phyloP scores from a whole-genome alignment of 2,329 filamentous ascomycete species.

The Colletotrichum coccodes region DNA sequence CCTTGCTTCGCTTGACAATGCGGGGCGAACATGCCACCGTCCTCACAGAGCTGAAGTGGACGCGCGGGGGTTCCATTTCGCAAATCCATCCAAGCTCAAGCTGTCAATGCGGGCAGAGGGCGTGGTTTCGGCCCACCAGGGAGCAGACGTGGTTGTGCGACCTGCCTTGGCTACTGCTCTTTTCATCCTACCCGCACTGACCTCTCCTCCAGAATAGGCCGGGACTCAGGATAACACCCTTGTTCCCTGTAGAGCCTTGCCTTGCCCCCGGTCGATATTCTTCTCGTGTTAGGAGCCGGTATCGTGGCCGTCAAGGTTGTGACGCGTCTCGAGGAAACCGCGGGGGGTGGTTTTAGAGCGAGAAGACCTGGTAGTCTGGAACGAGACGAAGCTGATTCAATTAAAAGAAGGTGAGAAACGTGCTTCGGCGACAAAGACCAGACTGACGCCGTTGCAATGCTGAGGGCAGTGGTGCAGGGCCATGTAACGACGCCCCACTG shows the following conservation, averaged over 20 bases:
- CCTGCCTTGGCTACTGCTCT: neutral
- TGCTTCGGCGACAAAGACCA: neutral
- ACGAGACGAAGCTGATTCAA: neutral
- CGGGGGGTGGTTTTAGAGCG: neutral
- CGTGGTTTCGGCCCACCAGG: neutral
- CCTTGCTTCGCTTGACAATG: neutral
- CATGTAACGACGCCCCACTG: slow-evolving; percentile 17
- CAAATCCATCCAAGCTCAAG: slow-evolving; percentile 10
- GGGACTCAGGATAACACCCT: neutral
- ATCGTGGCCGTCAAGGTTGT: slow-evolving; percentile 17
- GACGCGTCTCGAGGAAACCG: neutral
- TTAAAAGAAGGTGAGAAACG: slow-evolving; percentile 1
- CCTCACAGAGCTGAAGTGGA: neutral
- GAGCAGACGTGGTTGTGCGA: neutral
- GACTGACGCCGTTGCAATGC: neutral
- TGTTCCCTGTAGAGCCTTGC: neutral
- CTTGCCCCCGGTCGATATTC: slow-evolving; percentile 16
- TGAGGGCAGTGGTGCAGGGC: slow-evolving; percentile 1
- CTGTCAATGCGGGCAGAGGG: slow-evolving; percentile 19
- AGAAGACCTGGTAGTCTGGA: neutral
- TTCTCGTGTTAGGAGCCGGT: slow-evolving; percentile 4
- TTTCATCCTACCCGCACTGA: slow-evolving; percentile 5
- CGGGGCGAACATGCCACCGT: neutral
- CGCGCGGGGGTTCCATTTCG: slow-evolving; percentile 7
- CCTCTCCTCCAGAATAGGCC: slow-evolving; percentile 2